Base-by-base conservation (phyloP, 2,329 filamentous ascomycete species). In the Chaetomium sp. region DNA sequence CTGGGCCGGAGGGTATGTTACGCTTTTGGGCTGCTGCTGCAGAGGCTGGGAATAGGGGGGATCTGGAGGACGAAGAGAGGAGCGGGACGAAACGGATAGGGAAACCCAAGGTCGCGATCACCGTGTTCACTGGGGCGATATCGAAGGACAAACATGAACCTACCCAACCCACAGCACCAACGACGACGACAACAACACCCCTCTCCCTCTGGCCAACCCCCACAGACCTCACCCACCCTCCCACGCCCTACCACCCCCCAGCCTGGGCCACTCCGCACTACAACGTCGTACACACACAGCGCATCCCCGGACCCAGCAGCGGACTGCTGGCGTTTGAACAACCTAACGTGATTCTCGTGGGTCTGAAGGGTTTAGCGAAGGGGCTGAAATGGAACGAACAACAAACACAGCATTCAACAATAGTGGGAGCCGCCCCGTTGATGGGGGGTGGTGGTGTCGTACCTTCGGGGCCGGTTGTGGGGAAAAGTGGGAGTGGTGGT, bases 1-100 rank as follows among this genome's bases (percentile, higher is more conserved):
- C 85, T 0, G 85, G 84, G 0, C 83, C 83, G 0, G 84, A 87
- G 63, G 77, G 77, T 1, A 77, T 76, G 3, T 68, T 86, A 61
- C 72, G 82, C 33, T 85, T 78, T 54, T 81, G 77, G 79, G 73
- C 78, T 6, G 67, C 74, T 38, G 76, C 74, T 41, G 67, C 69
- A 12, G 67, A 68, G n/a, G 67, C 73, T 44, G 64, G 64, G 1
- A 52, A 54, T 4, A 61, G 65, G 34, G 58, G 65, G 8, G 37
- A 38, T 38, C 19, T 27, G 19, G 37, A 38, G 8, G 37, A 4
- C 37, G 56, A 65, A 61, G 36, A 59, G 57, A 10, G 55, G 32
- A 36, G n/a, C 12, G 37, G 8, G 8, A 38, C 34, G 40, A 34
- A 35, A 11, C 33, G 19, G 19, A 27, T 27, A 27, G 19, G 14